Base-by-base conservation (phyloP, 805 yeast species). In the Wickerhamiella occidentalis region DNA sequence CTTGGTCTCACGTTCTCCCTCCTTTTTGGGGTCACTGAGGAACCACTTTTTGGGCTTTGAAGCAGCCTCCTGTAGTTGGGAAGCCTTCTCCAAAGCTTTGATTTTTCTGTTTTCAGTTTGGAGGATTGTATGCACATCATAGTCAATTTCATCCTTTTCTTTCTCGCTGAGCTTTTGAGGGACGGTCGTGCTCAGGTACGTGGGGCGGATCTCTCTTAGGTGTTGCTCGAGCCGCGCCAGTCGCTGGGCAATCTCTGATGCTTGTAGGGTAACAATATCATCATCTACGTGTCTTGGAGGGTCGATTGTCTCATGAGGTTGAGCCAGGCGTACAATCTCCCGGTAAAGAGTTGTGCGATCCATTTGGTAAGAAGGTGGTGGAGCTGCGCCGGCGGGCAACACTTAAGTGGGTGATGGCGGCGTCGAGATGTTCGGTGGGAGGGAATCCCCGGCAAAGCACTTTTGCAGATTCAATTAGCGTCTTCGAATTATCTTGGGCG, bases 111-210 rank as follows among this genome's bases (percentile, higher is more conserved):
- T 58, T 50, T 65, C 66, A 21, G 55, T 54, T 54, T 68, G 69
- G 18, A 68, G 48, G 38, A 66, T 58, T 33, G 57, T 51, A n/a
- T 64, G 56, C 22, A 68, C 62, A 36, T 64, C 68, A 50, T 63
- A 64, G 54, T 68, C 72, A 23, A 68, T 61, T 28, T 65, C 68
- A 54, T 67, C 69, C 21, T 64, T 54, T 41, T 68, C 68, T 17
- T 58, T 52, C 23, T 66, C 68, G 9, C 65, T 60, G 52, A 68
- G 49, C 33, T 52, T 54, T 38, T 51, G 46, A 3, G 58, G 54
- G 2, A 58, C 60, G 6, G 54, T 26, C 26, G 58, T 51, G 2
- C 66, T 63, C 13, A 65, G 54, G 48, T 65, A 65, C 26, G 59
- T 50, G 2, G 63, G 61, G n/a, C 66, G 51, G 19, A 64, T 46